Percentiles rank a stretch among this genome's conserved stretches.
These are phyloP conservation scores for Thermothelomyces thermophilus DNA, from an alignment of 2,329 filamentous ascomycete species.

Conservation along the genomic window DNA sequence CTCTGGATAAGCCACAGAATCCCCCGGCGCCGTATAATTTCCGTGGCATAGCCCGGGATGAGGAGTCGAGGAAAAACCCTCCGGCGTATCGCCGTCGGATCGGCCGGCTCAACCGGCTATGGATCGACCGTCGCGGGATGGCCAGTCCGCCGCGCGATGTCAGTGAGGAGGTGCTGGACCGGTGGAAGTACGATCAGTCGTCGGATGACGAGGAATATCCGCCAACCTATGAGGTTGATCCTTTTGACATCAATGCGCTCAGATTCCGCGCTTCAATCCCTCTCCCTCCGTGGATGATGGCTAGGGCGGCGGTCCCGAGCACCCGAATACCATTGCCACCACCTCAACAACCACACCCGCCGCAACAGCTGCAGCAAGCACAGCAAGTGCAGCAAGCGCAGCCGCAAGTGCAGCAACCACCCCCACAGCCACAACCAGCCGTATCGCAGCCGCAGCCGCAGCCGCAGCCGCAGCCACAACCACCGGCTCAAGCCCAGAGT, in stretches of 20 bases:
- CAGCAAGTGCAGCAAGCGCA: constrained; percentile 9
- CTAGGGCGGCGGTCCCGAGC: constrained; percentile 7
- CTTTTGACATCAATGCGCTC: constrained; percentile 53
- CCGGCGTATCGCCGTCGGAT: constrained; percentile 77
- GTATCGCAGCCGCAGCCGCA: background rate
- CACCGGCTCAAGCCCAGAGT: constrained; percentile 4
- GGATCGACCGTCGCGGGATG: constrained; percentile 78
- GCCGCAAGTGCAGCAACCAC: constrained; percentile 11
- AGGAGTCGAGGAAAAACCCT: constrained; percentile 35
- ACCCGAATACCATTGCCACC: constrained; percentile 16
- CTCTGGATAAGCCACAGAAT: constrained; percentile 42
- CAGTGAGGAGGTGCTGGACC: constrained; percentile 47
- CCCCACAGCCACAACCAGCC: background rate
- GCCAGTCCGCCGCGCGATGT: constrained; percentile 43
- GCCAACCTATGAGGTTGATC: constrained; percentile 68
- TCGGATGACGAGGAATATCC: constrained; percentile 78
- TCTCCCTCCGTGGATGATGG: constrained; percentile 31
- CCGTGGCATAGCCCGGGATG: constrained; percentile 36
- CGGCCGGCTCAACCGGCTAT: constrained; percentile 75
- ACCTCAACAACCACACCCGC: constrained; percentile 11
- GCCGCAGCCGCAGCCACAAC: background rate
- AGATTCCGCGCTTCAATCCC: constrained; percentile 56
- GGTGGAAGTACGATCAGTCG: constrained; percentile 83
- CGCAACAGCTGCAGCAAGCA: background rate
- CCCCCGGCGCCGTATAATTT: constrained; percentile 40